Base-by-base conservation (phyloP, 192 early-diverging fungal species). In the Helicostylum pulchrum region DNA sequence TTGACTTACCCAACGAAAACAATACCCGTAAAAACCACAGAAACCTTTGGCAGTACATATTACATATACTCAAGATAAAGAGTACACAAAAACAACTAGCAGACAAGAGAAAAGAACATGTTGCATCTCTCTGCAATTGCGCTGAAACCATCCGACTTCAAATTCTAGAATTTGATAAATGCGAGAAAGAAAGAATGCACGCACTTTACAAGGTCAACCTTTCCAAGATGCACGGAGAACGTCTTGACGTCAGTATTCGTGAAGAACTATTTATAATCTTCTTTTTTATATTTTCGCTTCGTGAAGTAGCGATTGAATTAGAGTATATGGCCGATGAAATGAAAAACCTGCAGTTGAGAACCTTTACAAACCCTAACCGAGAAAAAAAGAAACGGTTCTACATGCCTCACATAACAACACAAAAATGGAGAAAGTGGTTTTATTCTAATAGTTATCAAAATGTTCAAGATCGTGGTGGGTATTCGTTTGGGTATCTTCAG, bases 251-350 rank as follows among this genome's bases (percentile, higher is more conserved):
- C 7, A 66, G 65, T 36, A 69, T 73, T 1, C 71, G 77, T 4
- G 77, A 81, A 53, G 80, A 81, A 32, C 47, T 81, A 7, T 81
- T 78, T 52, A 61, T 81, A 17, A 76, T 81, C 10, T 81, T 81
- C 44, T 81, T 78, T 48, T 81, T 78, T 23, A 58, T 81, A 1
- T 78, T 78, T 64, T 72, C 77, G 2, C 55, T 81, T 42, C 74
- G 80, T 1, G 80, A 81, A 48, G 69, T 78, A 34, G 80, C 80
- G 1, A 76, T 70, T 2, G 77, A 81, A 43, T 21, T 81, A 57
- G 44, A 59, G n/a, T 53, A 49, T 8, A 44, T 73, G 52, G 46
- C 66, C 11, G 9, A 23, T 12, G 49, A 46, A 17, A 26, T 60
- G 46, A 53, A 67, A 10, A 44, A 57, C 5, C 21, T 60, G 15